These are phyloP conservation scores for Platanthera zijinensis DNA, from an alignment of 106 monocot genomes.

Conservation along the genomic window DNA sequence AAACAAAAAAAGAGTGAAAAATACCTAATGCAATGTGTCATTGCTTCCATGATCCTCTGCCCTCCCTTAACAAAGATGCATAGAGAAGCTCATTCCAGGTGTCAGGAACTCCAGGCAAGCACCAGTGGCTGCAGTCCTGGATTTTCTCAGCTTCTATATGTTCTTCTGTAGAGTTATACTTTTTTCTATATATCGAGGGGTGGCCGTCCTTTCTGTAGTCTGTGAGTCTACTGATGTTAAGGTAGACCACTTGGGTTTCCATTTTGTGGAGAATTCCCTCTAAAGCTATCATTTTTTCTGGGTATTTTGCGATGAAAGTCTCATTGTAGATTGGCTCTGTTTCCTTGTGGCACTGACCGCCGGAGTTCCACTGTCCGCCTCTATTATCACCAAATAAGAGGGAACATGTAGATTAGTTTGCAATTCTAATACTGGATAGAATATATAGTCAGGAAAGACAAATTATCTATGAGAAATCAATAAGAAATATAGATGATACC, in stretches of 20 bases:
- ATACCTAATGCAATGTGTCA: not conserved
- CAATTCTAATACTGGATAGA: too few species aligned
- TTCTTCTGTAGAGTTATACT: constrained; percentile 25
- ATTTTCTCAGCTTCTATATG: constrained; percentile 39
- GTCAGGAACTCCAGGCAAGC: constrained; percentile 89
- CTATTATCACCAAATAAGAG: constrained; percentile 21
- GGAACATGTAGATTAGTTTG: not conserved
- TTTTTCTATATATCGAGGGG: constrained; percentile 70
- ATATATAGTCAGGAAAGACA: too few species aligned
- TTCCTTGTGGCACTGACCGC: constrained; percentile 84
- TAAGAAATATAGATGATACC: too few species aligned
- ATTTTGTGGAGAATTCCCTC: constrained; percentile 45
- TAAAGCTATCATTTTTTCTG: constrained; percentile 54
- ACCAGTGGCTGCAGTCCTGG: constrained; percentile 99
- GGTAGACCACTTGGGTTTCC: constrained; percentile 71
- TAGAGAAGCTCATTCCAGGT: constrained; percentile 8
- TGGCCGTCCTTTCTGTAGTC: constrained; percentile 87
- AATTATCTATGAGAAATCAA: too few species aligned
- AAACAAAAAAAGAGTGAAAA: not conserved
- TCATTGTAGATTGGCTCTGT: constrained; percentile 73
- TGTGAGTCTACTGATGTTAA: constrained; percentile 75
- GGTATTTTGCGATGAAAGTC: constrained; percentile 51
- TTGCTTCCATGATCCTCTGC: constrained; percentile 1
- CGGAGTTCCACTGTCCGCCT: constrained; percentile 91
- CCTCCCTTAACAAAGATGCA: constrained; percentile 2